Evolutionary conservation across 441 rosid genomes (phyloP).

Genomic region (Macaranga tanarius): DNA sequence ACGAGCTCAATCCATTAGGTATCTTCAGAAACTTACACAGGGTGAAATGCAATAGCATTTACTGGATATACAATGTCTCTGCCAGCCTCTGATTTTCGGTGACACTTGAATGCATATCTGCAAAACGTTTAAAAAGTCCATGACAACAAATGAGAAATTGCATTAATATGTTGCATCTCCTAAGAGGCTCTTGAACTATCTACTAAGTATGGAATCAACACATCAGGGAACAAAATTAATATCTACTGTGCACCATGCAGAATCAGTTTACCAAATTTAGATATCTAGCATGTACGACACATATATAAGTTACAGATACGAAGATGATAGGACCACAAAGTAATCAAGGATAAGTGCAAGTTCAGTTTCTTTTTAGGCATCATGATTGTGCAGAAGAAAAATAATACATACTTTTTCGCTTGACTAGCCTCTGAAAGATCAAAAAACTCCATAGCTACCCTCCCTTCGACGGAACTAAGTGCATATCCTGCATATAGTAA

Average conservation of each 20-base stretch:
- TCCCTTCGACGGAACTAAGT: conserved; percentile 91
- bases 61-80: conserved; percentile 94
- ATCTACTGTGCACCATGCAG: background rate
- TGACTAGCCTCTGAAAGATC: conserved; percentile 92
- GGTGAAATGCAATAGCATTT: conserved; percentile 94
- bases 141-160: conserved; percentile 3
- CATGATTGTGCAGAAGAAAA: background rate
- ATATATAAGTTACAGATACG: background rate
- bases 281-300: background rate
- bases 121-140: background rate
- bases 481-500: conserved; percentile 71
- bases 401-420: conserved; percentile 70
- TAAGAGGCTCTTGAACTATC: background rate
- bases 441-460: conserved; percentile 94
- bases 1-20: background rate
- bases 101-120: conserved; percentile 98
- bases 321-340: background rate
- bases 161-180: too few species aligned
- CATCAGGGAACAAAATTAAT: background rate
- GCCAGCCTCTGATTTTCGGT: conserved; percentile 96
- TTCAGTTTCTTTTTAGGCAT: background rate
- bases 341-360: background rate
- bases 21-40: conserved; percentile 66
- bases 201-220: background rate
- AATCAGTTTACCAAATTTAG: background rate